phyloP scores from a whole-genome alignment of 2,329 filamentous ascomycete genomes.

The Alternaria gansuensis region DNA sequence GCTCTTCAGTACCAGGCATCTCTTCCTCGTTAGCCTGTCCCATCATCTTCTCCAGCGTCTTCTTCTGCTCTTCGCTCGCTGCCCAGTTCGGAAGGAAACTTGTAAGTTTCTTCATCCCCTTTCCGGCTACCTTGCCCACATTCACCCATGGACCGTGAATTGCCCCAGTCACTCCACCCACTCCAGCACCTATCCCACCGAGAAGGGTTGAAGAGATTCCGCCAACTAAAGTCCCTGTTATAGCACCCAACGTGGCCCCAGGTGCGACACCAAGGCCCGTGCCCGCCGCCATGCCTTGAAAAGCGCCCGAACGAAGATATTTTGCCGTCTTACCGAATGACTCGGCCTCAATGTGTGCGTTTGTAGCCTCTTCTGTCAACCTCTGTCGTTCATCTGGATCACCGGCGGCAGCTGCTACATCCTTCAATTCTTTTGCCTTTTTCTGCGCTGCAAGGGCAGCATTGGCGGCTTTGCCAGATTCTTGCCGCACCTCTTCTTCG shows the following conservation, averaged over 20 bases:
- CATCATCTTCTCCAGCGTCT: conserved; percentile 33
- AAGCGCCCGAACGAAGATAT: conserved; percentile 35
- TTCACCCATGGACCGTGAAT: conserved; percentile 28
- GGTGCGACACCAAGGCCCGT: conserved; percentile 35
- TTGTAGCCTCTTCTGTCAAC: conserved; percentile 34
- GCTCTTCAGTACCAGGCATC: conserved; percentile 28
- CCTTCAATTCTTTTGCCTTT: conserved; percentile 31
- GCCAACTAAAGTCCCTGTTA: conserved; percentile 34
- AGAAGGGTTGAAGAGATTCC: conserved; percentile 34
- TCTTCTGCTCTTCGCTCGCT: conserved; percentile 31
- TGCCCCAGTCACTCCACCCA: conserved; percentile 31
- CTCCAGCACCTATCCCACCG: conserved; percentile 30
- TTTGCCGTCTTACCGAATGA: conserved; percentile 40
- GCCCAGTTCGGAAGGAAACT: conserved; percentile 29
- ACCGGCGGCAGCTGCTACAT: conserved; percentile 30
- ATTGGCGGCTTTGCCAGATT: conserved; percentile 32
- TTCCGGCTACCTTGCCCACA: conserved; percentile 26
- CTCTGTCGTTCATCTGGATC: conserved; percentile 33
- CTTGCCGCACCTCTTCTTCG: conserved; percentile 31
- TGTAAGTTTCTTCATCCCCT: conserved; percentile 30
- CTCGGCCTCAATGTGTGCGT: conserved; percentile 35
- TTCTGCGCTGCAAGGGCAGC: conserved; percentile 31
- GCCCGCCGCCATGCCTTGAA: conserved; percentile 37
- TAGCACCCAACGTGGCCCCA: conserved; percentile 30
- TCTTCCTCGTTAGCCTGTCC: conserved; percentile 29